Evolutionary conservation across 192 early-diverging fungal genomes (phyloP), one percentile per base, ranked within the genome.

Genomic region (Backusella liffmaniae): DNA sequence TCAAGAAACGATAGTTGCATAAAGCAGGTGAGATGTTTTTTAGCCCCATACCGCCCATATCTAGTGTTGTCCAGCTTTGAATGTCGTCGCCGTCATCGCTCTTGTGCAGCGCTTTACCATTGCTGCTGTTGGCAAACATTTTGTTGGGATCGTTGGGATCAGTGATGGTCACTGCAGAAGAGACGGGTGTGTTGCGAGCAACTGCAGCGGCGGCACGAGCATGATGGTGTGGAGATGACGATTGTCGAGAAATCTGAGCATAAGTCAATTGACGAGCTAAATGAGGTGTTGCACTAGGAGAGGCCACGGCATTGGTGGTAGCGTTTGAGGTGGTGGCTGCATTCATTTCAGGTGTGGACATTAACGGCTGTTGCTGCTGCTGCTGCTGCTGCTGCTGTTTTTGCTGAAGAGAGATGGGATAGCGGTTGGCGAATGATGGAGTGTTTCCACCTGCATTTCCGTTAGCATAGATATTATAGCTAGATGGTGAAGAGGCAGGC

Each of bases 31-130:
- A 88, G 1, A 99, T 82, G 69, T 92, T 95, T 68, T 93, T 92
- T 32, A 99, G 89, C 5, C 86, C 91, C 96, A 99, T 97, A 34
- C 98, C 96, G n/a, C 96, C 96, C 71, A 99, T 80, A 80, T 99
- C 98, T 29, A 99, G 81, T 12, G 89, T 88, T 0, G 92, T 92
- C 97, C 97, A 99, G 65, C 88, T 84, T 26, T 90, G 89, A 16
- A 69, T 39, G 13, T 79, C 74, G 18, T 46, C 29, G 4, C 23
- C 73, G 9, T 36, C 80, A 2, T 36, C 21, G 13, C 10, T 39
- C 37, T 53, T 37, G 41, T 13, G 7, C 0, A 49, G 42, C 2
- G 51, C 5, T 15, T 44, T 41, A 2, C 35, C 21, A 67, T 73
- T 66, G 67, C 34, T 74, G 15, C 30, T 76, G 7, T 72, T 73